Evolutionary conservation across 306 rosid genomes (phyloP), one percentile per base, ranked within the genome.

Genomic region (Trifolium subterraneum): DNA sequence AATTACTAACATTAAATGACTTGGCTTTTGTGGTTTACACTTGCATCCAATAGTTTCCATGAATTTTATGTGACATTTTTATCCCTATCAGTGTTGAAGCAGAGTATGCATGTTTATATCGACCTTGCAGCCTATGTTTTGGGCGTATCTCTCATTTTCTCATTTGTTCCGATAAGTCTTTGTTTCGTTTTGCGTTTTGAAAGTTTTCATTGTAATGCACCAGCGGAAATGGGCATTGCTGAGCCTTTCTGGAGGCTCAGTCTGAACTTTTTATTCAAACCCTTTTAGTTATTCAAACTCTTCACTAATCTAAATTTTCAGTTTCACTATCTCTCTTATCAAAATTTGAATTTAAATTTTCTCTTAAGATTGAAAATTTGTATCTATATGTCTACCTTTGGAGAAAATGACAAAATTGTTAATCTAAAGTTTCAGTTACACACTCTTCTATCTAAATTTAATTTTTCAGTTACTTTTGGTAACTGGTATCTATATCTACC

Each of bases 1-100:
- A n/a, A n/a, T n/a, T n/a, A n/a, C n/a, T n/a, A n/a, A n/a, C 23
- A 2, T 20, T 36, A 19, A 10, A 18, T 41, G 44, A 38, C 75
- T 63, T 70, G 69, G 41, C 63, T 50, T 15, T 54, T 33, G 29
- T 38, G 68, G 11, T 55, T 79, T 35, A 9, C 23, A 35, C 44
- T 18, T 23, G 56, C 56, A 22, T 47, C 9, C 33, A 64, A 14
- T 52, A 68, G 47, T 56, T 65, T 10, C 18, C 39, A 22, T 72
- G 61, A 64, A 52, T 64, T 56, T 23, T 23, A 23, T 12, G 36
- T 11, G 5, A 56, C 36, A 6, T 56, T 23, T 56, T 56, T 56
- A 22, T 23, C 6, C 36, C 10, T 56, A 3, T 56, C 36, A 23
- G 64, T 58, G 64, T 58, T 25, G 64, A 58, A 25, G 64, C 64